phyloP scores from a whole-genome alignment of 257 asterid genomes.

The Rehmannia glutinosa region DNA sequence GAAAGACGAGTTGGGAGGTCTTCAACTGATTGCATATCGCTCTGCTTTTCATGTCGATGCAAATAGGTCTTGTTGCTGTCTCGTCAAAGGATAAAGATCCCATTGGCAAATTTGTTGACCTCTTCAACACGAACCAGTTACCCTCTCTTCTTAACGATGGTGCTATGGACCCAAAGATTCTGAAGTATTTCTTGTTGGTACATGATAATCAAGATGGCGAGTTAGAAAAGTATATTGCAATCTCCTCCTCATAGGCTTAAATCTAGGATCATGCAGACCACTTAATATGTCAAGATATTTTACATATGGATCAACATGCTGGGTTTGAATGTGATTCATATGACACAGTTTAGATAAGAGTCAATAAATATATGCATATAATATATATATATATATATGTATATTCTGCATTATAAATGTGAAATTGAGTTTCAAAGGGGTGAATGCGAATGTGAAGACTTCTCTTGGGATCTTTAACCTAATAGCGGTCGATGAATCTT shows the following conservation, averaged over 20 bases:
- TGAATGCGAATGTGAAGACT: not conserved
- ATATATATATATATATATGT: not conserved
- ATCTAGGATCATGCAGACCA: not conserved
- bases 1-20: conserved; percentile 16
- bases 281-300: not conserved
- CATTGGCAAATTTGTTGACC: conserved; percentile 72
- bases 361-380: not conserved
- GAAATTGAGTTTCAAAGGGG: conserved; percentile 6
- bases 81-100: conserved; percentile 86
- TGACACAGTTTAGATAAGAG: not conserved
- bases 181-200: conserved; percentile 79
- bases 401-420: not conserved
- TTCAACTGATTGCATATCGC: conserved; percentile 23
- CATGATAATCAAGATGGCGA: conserved; percentile 70
- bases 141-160: conserved; percentile 89
- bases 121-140: conserved; percentile 72
- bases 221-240: conserved; percentile 53
- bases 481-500: not conserved
- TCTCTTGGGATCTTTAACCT: conserved; percentile 3
- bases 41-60: conserved; percentile 22
- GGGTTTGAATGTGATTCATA: conserved; percentile 6
- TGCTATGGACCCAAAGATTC: conserved; percentile 94
- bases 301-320: conserved; percentile 10
- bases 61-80: conserved; percentile 85
- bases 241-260: conserved; percentile 13